Percentiles rank a stretch among this genome's conserved stretches.
Conservation (phyloP, 2,329 filamentous ascomycete genomes). For the Cladosporium sp. region DNA sequence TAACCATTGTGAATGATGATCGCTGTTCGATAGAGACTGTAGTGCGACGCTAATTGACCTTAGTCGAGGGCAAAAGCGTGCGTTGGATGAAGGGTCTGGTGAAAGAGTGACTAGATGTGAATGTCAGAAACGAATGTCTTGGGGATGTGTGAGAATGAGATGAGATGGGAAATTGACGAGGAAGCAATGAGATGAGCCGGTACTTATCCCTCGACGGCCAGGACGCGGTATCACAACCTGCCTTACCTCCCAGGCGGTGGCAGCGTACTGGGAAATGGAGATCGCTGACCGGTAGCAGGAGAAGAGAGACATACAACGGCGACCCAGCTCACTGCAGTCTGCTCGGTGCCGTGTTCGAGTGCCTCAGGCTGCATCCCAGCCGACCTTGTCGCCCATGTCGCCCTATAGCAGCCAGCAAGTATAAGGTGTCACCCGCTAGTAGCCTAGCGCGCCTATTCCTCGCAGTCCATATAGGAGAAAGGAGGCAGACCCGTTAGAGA, state of each 20-base stretch:
- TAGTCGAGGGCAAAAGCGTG: neutral
- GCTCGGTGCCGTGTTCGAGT: neutral
- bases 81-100: constrained; percentile 1
- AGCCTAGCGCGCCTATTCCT: constrained; percentile 1
- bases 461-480: neutral
- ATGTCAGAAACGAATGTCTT: neutral
- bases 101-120: neutral
- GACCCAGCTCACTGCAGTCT: neutral
- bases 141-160: constrained; percentile 1
- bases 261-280: neutral
- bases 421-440: neutral
- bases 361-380: neutral
- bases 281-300: constrained; percentile 4
- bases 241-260: neutral
- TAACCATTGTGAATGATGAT: constrained; percentile 3
- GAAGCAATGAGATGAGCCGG: neutral
- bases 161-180: constrained; percentile 6
- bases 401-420: neutral
- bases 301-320: constrained; percentile 7
- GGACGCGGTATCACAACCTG: constrained; percentile 3
- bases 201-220: constrained; percentile 3
- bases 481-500: neutral
- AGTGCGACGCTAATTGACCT: neutral
- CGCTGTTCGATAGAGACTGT: neutral
- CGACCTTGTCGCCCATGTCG: neutral